Conservation (phyloP, 164 flowering plant species). For the Nymphaea thermarum region DNA sequence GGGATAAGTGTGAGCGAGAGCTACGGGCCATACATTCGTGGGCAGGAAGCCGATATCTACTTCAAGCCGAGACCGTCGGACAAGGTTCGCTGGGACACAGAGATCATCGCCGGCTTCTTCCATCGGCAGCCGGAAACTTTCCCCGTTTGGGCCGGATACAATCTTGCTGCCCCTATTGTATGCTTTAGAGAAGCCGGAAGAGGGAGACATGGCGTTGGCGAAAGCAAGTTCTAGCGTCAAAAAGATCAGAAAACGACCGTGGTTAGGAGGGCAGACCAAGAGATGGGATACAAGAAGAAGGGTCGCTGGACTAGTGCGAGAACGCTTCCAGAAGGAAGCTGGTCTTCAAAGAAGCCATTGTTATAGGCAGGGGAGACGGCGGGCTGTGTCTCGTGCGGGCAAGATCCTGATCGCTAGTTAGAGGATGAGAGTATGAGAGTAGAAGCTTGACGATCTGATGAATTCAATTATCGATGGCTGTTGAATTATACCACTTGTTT, state of each 20-base stretch:
- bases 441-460: too few relatives aligned
- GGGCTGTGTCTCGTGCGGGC: too few relatives aligned
- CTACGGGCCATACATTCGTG: slow-evolving; percentile 47
- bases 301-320: not conserved
- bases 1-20: slow-evolving; percentile 54
- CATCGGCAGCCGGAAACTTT: slow-evolving; percentile 33
- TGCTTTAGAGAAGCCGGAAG: slow-evolving; percentile 13
- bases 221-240: slow-evolving; percentile 28
- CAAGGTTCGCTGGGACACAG: slow-evolving; percentile 42
- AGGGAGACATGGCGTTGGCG: slow-evolving; percentile 20
- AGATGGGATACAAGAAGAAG: slow-evolving; percentile 5
- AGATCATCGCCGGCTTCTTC: slow-evolving; percentile 38
- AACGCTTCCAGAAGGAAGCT: too few relatives aligned
- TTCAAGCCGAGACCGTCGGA: slow-evolving; percentile 49
- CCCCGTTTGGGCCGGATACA: too few relatives aligned
- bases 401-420: too few relatives aligned
- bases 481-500: too few relatives aligned
- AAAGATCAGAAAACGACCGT: slow-evolving; percentile 21
- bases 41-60: slow-evolving; percentile 49
- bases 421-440: too few relatives aligned
- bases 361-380: too few relatives aligned
- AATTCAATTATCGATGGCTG: too few relatives aligned
- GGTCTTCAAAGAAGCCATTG: too few relatives aligned
- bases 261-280: slow-evolving; percentile 25
- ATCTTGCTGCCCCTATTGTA: slow-evolving; percentile 6